Base-by-base conservation (phyloP, 768 basidiomycete species). In the Russula dissimulans region DNA sequence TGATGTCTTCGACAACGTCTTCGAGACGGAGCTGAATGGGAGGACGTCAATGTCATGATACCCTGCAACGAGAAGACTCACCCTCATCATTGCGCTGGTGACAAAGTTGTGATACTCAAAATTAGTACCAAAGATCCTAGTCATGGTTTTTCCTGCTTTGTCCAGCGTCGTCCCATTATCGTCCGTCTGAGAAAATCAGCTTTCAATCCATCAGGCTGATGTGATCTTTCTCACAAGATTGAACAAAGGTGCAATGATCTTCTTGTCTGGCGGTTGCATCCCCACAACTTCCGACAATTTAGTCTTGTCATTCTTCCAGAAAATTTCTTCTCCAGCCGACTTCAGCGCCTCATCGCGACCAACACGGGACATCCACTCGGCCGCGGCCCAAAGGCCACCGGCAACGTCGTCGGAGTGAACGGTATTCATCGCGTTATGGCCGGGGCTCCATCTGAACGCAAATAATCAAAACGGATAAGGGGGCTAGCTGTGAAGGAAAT, bases 91-190 rank as follows among this genome's bases (percentile, higher is more conserved):
- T 3, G 85, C 79, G 64, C 79, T 85, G 64, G 84, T 82, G 22
- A 91, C 71, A 57, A 87, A 70, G 56, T 82, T 85, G 74, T 90
- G 85, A 68, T 90, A 93, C 66, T 91, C 89, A 42, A 88, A 88
- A 0, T 83, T 82, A 14, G 90, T 90, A 47, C 83, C 86, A 66
- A 92, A 92, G 69, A 82, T 80, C 15, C 84, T 80, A 1, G 87
- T 83, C 41, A 87, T 78, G 18, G 78, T 80, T 54, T 83, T 78
- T 8, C 85, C 87, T 6, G 85, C 79, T 60, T 83, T 85, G 36
- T 83, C 71, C 43, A 87, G 74, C 5, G 88, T 89, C 64, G 79
- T 84, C 47, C 89, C 77, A 7, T 87, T 83, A 63, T 91, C 86
- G 67, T 92, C 91, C 64, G 84, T 82, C 87, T 89, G 60, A 12